Evolutionary conservation across 495 filamentous ascomycete species (phyloP).

Genomic region (Neurospora sp.): DNA sequence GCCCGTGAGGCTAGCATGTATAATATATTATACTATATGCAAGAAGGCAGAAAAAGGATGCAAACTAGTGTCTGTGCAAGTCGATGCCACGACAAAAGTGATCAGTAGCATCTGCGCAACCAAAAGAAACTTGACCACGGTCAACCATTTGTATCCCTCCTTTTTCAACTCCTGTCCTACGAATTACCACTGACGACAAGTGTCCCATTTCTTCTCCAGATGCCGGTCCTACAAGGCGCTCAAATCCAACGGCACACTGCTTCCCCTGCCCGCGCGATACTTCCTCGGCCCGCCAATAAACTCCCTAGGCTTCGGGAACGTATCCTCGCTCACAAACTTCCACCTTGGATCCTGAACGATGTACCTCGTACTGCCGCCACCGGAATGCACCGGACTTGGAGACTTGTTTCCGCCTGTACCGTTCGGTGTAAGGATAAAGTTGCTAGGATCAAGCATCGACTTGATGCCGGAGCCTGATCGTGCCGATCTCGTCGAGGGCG

Average conservation of each 20-base stretch:
- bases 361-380: slow-evolving; percentile 34
- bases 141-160: background rate
- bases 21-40: background rate
- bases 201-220: background rate
- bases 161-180: background rate
- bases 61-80: background rate
- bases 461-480: slow-evolving; percentile 29
- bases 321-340: slow-evolving; percentile 73
- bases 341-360: slow-evolving; percentile 72
- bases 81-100: background rate
- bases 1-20: background rate
- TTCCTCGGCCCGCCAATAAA: slow-evolving; percentile 61
- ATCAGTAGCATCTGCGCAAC: background rate
- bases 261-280: slow-evolving; percentile 86
- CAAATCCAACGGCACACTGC: slow-evolving; percentile 87
- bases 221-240: slow-evolving; percentile 25
- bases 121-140: background rate
- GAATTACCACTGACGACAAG: background rate
- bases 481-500: slow-evolving; percentile 22
- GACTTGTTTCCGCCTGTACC: slow-evolving; percentile 27
- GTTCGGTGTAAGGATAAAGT: slow-evolving; percentile 59
- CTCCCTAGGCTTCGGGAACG: slow-evolving; percentile 74
- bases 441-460: slow-evolving; percentile 61
- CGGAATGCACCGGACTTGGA: slow-evolving; percentile 19
- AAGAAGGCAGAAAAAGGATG: background rate